Evolutionary conservation across 2,329 filamentous ascomycete species (phyloP).

Genomic region (Pseudogymnoascus sp.): DNA sequence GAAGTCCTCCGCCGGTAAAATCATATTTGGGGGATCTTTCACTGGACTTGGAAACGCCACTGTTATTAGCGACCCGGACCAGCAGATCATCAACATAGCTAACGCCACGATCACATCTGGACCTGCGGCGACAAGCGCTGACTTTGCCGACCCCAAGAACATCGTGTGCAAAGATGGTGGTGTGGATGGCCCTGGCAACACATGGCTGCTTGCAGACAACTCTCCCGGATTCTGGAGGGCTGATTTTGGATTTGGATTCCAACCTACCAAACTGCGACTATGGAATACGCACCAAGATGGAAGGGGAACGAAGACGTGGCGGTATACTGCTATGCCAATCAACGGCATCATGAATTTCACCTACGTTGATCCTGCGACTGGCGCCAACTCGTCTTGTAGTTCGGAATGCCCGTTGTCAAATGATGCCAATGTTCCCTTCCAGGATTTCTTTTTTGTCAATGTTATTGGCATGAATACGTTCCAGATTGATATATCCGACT

Average conservation of each 20-base stretch:
- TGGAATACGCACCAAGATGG: slow-evolving; percentile 81
- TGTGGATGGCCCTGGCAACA: slow-evolving; percentile 60
- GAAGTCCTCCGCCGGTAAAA: slow-evolving; percentile 69
- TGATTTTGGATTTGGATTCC: slow-evolving; percentile 72
- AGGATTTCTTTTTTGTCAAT: slow-evolving; percentile 91
- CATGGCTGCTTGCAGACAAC: slow-evolving; percentile 73
- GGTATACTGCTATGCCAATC: slow-evolving; percentile 76
- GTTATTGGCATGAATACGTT: slow-evolving; percentile 80
- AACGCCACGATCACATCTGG: slow-evolving; percentile 65
- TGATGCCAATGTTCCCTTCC: slow-evolving; percentile 56
- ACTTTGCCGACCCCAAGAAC: slow-evolving; percentile 67
- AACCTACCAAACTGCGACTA: slow-evolving; percentile 76
- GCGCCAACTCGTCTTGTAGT: slow-evolving; percentile 64
- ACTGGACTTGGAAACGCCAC: slow-evolving; percentile 78
- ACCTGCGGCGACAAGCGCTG: slow-evolving; percentile 50
- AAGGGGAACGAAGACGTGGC: slow-evolving; percentile 79
- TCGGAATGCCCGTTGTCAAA: slow-evolving; percentile 76
- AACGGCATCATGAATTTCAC: slow-evolving; percentile 95
- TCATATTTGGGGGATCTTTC: slow-evolving; percentile 88
- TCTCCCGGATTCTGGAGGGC: slow-evolving; percentile 77
- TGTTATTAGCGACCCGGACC: slow-evolving; percentile 55
- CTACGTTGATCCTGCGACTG: slow-evolving; percentile 68
- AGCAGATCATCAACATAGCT: slow-evolving; percentile 75
- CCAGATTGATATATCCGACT: slow-evolving; percentile 75
- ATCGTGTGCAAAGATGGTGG: slow-evolving; percentile 71